Evolutionary conservation across 163 green algal species (phyloP), one percentile per base, ranked within the genome.

Genomic region (Chloroidium sp.): DNA sequence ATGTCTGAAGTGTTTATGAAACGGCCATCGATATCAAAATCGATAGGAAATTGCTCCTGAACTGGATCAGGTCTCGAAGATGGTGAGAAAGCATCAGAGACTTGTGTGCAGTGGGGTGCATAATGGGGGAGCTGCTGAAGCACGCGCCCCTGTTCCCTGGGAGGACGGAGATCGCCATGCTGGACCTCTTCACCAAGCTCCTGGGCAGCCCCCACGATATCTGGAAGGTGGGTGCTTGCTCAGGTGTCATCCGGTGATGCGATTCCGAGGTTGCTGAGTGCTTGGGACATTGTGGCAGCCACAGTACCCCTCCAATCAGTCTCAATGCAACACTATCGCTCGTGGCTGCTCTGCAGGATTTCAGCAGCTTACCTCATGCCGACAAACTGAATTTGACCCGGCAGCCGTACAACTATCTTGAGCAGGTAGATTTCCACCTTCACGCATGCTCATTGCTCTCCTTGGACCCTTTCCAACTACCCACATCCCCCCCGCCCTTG

Each of bases 121-220:
- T 97, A 75, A 84, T 97, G 58, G 93, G 81, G 0, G 93, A 96
- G 90, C 90, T 97, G 82, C 79, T 96, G 62, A 80, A 76, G 2
- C 77, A 89, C 59, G 82, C 91, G 83, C 91, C 92, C 12, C 80
- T 96, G 2, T 96, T 96, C 81, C 90, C 89, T 2, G 86, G 84
- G 0, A 62, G 79, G 61, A 89, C 81, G 62, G 93, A 97, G 82
- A 68, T 86, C 0, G 90, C 92, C 61, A 88, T 84, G 62, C 76
- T 95, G 62, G 80, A 87, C 14, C 83, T 92, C 81, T 90, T 94
- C 78, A 85, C 82, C 61, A 74, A 84, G 4, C 84, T 95, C 83
- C 85, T 97, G 68, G 93, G 93, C 1, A 79, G 86, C 4, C 92
- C 92, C 57, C 91, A 77, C 12, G 82, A 86, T 72, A 10, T 10